Conservation (phyloP, 352 stramenopile genomes). For the Saprolegnia diclina region DNA sequence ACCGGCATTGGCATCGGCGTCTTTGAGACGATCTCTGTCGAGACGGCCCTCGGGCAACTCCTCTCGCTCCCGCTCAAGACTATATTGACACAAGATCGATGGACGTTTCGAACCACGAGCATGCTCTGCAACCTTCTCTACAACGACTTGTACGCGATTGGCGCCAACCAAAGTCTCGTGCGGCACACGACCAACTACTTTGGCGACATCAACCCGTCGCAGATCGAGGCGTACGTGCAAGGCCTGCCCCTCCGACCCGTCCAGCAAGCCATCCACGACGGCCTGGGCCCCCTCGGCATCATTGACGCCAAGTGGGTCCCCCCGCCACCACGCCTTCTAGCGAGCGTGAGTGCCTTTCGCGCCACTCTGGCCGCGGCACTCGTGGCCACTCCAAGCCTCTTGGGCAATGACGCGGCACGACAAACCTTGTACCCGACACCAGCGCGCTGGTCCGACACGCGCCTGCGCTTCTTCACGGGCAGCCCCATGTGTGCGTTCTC, state of each 20-base stretch:
- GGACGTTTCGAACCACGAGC: not conserved
- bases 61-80: not conserved
- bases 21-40: not conserved
- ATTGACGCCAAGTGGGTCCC: constrained; percentile 12
- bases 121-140: not conserved
- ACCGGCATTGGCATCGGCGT: constrained; percentile 5
- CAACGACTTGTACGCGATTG: constrained; percentile 4
- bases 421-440: not conserved
- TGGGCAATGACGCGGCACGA: not conserved
- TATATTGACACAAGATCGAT: not conserved
- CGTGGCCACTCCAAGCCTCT: not conserved
- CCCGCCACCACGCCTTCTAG: not conserved
- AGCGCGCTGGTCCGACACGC: not conserved
- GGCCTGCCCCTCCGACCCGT: not conserved
- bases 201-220: not conserved
- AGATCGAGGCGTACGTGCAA: not conserved
- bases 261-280: not conserved
- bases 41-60: constrained; percentile 1
- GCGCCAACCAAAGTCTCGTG: constrained; percentile 1
- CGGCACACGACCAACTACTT: not conserved
- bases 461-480: not conserved
- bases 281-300: constrained; percentile 8
- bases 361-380: not conserved
- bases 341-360: not conserved
- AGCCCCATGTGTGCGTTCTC: not conserved